Percentiles rank a stretch among this genome's conserved stretches.
phyloP scores from a whole-genome alignment of 1,284 basidiomycete species.

The Veloboletus limbatus region DNA sequence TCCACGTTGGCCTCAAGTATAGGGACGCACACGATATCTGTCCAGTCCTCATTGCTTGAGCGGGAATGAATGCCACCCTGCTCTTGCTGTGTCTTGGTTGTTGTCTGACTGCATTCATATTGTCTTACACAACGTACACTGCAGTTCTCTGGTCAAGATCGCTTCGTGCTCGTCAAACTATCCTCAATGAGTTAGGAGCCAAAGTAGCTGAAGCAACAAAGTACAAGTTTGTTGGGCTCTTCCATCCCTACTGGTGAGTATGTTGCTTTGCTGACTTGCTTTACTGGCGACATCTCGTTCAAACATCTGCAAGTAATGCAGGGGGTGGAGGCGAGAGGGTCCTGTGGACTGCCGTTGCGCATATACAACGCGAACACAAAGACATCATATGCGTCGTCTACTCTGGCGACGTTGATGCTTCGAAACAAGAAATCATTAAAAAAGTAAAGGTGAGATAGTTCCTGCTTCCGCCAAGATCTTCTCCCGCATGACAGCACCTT shows the following conservation, averaged over 20 bases:
- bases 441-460: conserved; percentile 70
- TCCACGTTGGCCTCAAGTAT: conserved; percentile 2
- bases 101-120: conserved; percentile 7
- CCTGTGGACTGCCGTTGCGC: conserved; percentile 87
- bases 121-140: conserved; percentile 29
- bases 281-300: conserved; percentile 36
- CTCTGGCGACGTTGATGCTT: conserved; percentile 79
- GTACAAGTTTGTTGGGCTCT: conserved; percentile 75
- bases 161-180: conserved; percentile 14
- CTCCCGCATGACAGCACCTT: not conserved
- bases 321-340: conserved; percentile 98
- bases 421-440: conserved; percentile 78
- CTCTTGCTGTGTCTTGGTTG: conserved; percentile 23
- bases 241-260: conserved; percentile 92
- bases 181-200: conserved; percentile 20
- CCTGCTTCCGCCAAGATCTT: not conserved
- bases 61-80: conserved; percentile 15
- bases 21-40: not conserved
- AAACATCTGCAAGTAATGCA: conserved; percentile 71
- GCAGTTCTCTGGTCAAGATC: conserved; percentile 23
- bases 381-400: conserved; percentile 83
- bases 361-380: conserved; percentile 72
- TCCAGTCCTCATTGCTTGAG: conserved; percentile 1
- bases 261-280: not conserved
- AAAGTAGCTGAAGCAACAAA: conserved; percentile 1